Evolutionary conservation across 257 asterid species (phyloP), one percentile per base, ranked within the genome.

Genomic region (Nicotiana obtusifolia): DNA sequence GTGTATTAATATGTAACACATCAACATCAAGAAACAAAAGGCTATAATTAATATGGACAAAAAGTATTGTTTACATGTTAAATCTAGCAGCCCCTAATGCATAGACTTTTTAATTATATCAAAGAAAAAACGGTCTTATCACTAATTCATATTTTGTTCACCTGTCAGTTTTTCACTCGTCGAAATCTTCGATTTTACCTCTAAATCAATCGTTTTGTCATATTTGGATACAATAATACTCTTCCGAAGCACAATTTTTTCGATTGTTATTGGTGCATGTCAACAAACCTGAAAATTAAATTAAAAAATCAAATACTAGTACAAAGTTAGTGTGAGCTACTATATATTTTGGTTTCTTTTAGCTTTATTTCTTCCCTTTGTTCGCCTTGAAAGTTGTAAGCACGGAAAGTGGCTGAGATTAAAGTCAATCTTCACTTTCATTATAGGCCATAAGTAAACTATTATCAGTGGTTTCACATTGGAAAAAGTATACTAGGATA

Each of bases 111-210:
- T 8, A 13, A 20, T 26, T 54, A 44, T 47, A 37, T 3, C 6
- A 20, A 10, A 24, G 44, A 80, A 80, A 44, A 77, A 80, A 59
- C 37, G 33, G 77, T 47, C 31, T 57, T 24, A 44, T 80, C 82
- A 62, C 82, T 37, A 64, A 60, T 67, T 22, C 59, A n/a, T 41
- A 41, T 56, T 19, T 80, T 47, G 53, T 53, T 47, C 64, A 31
- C 47, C 26, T 47, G 33, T 64, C 71, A 61, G 15, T 52, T 41
- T 37, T 41, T 28, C 77, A 64, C 52, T 80, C 82, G 26, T 64
- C 14, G 6, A 31, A 80, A 47, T 61, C 77, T 47, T 47, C 9
- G 31, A 26, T 20, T 5, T 15, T 26, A 64, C 54, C 24, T 61
- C 24, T 35, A 37, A 37, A 57, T 57, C 9, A 26, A 64, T 4